Evolutionary conservation across 495 filamentous ascomycete species (phyloP).

Genomic region (Penicillium samsonianum): DNA sequence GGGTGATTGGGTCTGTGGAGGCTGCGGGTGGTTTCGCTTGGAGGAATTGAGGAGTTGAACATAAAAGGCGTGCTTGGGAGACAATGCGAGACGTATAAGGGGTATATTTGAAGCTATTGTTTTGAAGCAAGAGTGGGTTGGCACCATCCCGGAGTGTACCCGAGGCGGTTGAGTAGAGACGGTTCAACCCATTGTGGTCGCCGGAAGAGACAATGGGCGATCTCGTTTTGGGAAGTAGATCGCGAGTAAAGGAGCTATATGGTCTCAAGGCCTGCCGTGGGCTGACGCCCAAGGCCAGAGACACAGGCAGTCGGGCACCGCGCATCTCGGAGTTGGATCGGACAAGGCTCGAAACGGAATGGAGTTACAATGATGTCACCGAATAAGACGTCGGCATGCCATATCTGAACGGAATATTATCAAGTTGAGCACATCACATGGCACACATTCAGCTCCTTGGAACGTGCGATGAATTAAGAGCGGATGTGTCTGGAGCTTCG

Average conservation of each 20-base stretch:
- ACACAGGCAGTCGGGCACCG: slow-evolving; percentile 41
- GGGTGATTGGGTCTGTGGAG: slow-evolving; percentile 15
- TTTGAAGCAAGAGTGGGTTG: slow-evolving; percentile 20
- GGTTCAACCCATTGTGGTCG: slow-evolving; percentile 15
- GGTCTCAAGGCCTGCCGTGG: slow-evolving; percentile 27
- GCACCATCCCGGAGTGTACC: slow-evolving; percentile 23
- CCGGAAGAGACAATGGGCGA: background rate
- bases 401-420: slow-evolving; percentile 33
- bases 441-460: slow-evolving; percentile 14
- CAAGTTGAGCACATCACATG: slow-evolving; percentile 17
- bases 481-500: slow-evolving; percentile 22
- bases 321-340: slow-evolving; percentile 40
- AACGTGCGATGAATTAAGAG: slow-evolving; percentile 21
- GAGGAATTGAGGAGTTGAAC: slow-evolving; percentile 30
- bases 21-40: slow-evolving; percentile 29
- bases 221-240: slow-evolving; percentile 20
- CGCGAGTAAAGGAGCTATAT: slow-evolving; percentile 22
- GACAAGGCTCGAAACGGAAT: slow-evolving; percentile 24
- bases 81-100: slow-evolving; percentile 21
- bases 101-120: slow-evolving; percentile 20
- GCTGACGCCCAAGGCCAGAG: slow-evolving; percentile 39
- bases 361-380: slow-evolving; percentile 29
- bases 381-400: slow-evolving; percentile 32
- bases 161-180: slow-evolving; percentile 31
- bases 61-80: slow-evolving; percentile 31